Evolutionary conservation across 108 stramenopile species (phyloP).

Genomic region (Skeletonema costatum): DNA sequence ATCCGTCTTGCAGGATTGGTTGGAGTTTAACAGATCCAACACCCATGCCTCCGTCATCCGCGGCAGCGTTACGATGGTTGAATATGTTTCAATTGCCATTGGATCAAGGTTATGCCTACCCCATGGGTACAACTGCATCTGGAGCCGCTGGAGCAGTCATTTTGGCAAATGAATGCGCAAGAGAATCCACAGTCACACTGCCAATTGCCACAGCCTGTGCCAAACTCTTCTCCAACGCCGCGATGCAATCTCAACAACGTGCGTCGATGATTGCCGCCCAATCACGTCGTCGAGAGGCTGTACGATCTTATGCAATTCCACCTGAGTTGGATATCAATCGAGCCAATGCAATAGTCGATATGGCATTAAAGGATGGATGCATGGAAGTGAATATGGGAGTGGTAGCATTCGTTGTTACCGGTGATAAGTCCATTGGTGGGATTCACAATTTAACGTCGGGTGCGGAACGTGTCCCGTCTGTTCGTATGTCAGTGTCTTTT

Average conservation of each 20-base stretch:
- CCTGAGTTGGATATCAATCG: constrained; percentile 4
- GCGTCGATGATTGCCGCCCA: constrained; percentile 52
- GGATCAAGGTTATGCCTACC: constrained; percentile 71
- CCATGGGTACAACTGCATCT: neutral
- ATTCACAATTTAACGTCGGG: constrained; percentile 8
- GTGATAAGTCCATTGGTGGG: constrained; percentile 3
- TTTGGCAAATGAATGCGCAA: constrained; percentile 75
- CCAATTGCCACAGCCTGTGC: constrained; percentile 74
- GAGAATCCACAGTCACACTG: constrained; percentile 73
- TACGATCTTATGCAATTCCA: constrained; percentile 14
- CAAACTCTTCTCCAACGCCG: constrained; percentile 51
- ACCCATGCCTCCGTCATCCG: constrained; percentile 5
- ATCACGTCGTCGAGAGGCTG: constrained; percentile 5
- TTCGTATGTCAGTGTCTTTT: constrained; percentile 6
- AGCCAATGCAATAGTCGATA: constrained; percentile 9
- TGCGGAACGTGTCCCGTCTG: constrained; percentile 6
- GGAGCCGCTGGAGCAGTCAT: constrained; percentile 45
- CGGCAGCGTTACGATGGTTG: constrained; percentile 20
- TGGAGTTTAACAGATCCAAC: constrained; percentile 84
- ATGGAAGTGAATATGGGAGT: constrained; percentile 43
- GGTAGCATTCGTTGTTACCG: constrained; percentile 24
- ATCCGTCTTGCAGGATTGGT: constrained; percentile 44
- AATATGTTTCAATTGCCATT: constrained; percentile 68
- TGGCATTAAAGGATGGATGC: constrained; percentile 25
- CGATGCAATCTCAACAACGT: constrained; percentile 54